phyloP scores from a whole-genome alignment of 306 rosid genomes.

The Trifolium pratense region DNA sequence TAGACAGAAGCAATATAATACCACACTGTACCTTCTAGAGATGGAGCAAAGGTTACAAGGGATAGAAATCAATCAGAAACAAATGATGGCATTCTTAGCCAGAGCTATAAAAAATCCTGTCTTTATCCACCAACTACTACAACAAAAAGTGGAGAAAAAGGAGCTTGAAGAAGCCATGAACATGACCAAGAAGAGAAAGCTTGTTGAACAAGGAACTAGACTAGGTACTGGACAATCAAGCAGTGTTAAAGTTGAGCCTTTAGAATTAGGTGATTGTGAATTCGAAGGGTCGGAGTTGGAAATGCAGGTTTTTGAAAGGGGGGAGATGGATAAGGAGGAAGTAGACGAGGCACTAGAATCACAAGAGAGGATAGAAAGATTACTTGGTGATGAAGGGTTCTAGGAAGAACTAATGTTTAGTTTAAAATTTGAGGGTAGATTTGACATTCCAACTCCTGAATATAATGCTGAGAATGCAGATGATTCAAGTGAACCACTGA shows the following conservation, averaged over 20 bases:
- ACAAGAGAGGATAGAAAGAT: constrained; percentile 6
- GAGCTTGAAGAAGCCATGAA: constrained; percentile 68
- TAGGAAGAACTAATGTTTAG: constrained; percentile 55
- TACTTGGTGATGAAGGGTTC: constrained; percentile 55
- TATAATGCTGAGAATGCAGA: constrained; percentile 53
- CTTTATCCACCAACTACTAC: constrained; percentile 63
- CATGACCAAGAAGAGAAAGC: constrained; percentile 70
- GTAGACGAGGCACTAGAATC: neutral
- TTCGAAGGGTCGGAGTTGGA: constrained; percentile 78
- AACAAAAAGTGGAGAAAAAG: constrained; percentile 62
- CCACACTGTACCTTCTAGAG: constrained; percentile 57
- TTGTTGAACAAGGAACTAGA: constrained; percentile 57
- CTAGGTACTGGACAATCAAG: constrained; percentile 40
- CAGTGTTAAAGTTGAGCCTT: constrained; percentile 60
- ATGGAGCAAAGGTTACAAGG: constrained; percentile 77
- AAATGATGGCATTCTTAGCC: constrained; percentile 88
- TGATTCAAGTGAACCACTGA: constrained; percentile 55
- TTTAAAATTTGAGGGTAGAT: constrained; percentile 48
- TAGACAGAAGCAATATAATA: constrained; percentile 71
- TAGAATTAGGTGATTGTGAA: constrained; percentile 49
- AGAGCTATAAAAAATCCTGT: constrained; percentile 77
- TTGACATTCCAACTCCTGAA: constrained; percentile 38
- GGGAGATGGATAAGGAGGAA: constrained; percentile 41
- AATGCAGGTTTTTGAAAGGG: constrained; percentile 73
- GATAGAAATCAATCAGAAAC: constrained; percentile 73